A percentile compares a stretch with the other conserved stretches of the same genome.
Conservation (phyloP, 2,329 filamentous ascomycete genomes). For the Pseudocercospora musae region DNA sequence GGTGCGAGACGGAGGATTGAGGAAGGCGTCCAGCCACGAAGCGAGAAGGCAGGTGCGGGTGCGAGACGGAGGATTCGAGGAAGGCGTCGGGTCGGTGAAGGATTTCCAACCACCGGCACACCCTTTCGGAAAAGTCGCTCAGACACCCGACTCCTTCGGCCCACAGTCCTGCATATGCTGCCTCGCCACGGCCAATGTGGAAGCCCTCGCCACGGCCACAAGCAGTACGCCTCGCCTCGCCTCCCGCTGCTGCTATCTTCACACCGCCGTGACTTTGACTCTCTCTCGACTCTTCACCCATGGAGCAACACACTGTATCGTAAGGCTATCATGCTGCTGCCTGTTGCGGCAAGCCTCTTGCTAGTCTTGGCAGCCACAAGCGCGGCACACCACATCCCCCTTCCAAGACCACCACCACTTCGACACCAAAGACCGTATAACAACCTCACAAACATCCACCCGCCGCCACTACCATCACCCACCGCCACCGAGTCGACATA, state of each 20-base stretch:
- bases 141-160: background rate
- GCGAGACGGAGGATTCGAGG: too few species aligned
- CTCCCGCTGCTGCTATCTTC: constrained; percentile 9
- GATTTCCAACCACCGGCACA: constrained; percentile 10
- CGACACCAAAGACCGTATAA: constrained; percentile 2
- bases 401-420: background rate
- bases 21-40: too few species aligned
- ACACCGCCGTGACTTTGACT: background rate
- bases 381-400: constrained; percentile 4
- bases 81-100: background rate
- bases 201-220: too few species aligned
- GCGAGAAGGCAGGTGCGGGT: too few species aligned
- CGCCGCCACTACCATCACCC: too few species aligned
- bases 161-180: too few species aligned
- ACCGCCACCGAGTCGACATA: background rate
- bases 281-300: too few species aligned
- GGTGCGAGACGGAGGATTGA: too few species aligned
- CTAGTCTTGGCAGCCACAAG: constrained; percentile 8
- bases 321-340: constrained; percentile 11
- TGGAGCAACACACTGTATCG: background rate
- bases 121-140: constrained; percentile 4
- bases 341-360: constrained; percentile 10
- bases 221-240: constrained; percentile 13
- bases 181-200: too few species aligned
- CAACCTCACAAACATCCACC: background rate